Percentiles rank a stretch among this genome's conserved stretches.
Evolutionary conservation across 768 basidiomycete species (phyloP).

Genomic region (Sarcodon sp.): DNA sequence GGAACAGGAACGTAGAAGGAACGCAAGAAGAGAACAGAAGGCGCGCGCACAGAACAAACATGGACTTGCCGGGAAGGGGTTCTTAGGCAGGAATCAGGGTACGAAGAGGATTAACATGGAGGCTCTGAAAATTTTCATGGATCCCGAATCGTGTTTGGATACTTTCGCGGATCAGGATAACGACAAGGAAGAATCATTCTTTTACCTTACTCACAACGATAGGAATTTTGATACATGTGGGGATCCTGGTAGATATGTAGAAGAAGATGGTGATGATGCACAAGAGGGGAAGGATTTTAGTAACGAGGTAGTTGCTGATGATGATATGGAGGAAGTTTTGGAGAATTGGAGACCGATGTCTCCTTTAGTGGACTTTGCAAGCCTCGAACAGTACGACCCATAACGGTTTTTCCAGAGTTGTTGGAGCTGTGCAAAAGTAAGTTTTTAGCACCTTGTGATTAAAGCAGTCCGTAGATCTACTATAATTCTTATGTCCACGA

Average conservation of each 20-base stretch:
- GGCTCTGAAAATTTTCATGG: slow-evolving; percentile 37
- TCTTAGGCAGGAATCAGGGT: slow-evolving; percentile 8
- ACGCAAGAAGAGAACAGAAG: slow-evolving; percentile 7
- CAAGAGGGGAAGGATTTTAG: neutral
- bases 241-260: neutral
- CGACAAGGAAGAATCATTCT: slow-evolving; percentile 7
- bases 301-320: slow-evolving; percentile 6
- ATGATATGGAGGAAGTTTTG: slow-evolving; percentile 19
- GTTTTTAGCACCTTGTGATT: too few species aligned
- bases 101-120: slow-evolving; percentile 40
- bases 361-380: neutral
- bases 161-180: slow-evolving; percentile 16
- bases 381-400: too few species aligned
- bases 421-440: too few species aligned
- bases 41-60: slow-evolving; percentile 1
- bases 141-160: slow-evolving; percentile 14
- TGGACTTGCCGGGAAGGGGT: neutral
- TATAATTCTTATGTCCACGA: too few species aligned
- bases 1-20: slow-evolving; percentile 7
- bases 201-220: slow-evolving; percentile 6
- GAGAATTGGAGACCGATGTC: slow-evolving; percentile 33
- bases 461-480: too few species aligned
- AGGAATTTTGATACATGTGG: slow-evolving; percentile 6
- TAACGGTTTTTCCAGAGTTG: too few species aligned
- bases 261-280: neutral